Conservation (phyloP, 352 stramenopile genomes). For the Phytopythium chamaehyphon region DNA sequence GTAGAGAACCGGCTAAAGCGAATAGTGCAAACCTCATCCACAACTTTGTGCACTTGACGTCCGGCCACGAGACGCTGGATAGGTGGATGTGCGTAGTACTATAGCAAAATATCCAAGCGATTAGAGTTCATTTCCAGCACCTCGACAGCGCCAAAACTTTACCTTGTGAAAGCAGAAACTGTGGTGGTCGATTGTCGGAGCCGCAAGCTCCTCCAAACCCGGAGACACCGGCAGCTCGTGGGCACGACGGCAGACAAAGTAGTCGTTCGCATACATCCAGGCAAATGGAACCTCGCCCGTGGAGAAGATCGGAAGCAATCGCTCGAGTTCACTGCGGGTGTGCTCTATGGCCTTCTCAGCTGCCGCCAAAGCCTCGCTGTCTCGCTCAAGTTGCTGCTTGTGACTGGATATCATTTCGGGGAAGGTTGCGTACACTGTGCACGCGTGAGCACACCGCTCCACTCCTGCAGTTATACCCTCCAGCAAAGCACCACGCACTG, state of each 20-base stretch:
- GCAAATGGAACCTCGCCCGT: conserved; percentile 35
- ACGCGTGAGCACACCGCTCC: no score
- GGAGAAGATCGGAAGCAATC: conserved; percentile 48
- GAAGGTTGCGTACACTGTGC: conserved; percentile 54
- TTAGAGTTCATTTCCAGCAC: neutral
- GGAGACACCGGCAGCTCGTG: conserved; percentile 51
- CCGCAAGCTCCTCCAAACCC: conserved; percentile 38
- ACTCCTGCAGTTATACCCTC: no score
- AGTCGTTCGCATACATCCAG: conserved; percentile 69
- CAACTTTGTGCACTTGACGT: conserved; percentile 52
- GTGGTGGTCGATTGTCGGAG: conserved; percentile 44
- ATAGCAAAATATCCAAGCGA: neutral
- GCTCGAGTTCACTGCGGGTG: conserved; percentile 48
- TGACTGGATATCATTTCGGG: conserved; percentile 58
- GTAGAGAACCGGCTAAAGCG: neutral
- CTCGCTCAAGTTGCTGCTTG: conserved; percentile 41
- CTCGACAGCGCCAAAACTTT: neutral
- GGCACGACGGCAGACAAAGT: conserved; percentile 70
- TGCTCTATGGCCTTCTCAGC: conserved; percentile 50
- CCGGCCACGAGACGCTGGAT: conserved; percentile 67
- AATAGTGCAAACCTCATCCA: conserved; percentile 32
- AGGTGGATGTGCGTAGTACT: conserved; percentile 73
- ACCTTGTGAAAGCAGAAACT: conserved; percentile 74
- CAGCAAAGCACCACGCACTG: conserved; percentile 34
- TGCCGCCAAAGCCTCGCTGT: conserved; percentile 41